Evolutionary conservation across 768 basidiomycete genomes (phyloP).

Genomic region (Kwoniella shandongensis): DNA sequence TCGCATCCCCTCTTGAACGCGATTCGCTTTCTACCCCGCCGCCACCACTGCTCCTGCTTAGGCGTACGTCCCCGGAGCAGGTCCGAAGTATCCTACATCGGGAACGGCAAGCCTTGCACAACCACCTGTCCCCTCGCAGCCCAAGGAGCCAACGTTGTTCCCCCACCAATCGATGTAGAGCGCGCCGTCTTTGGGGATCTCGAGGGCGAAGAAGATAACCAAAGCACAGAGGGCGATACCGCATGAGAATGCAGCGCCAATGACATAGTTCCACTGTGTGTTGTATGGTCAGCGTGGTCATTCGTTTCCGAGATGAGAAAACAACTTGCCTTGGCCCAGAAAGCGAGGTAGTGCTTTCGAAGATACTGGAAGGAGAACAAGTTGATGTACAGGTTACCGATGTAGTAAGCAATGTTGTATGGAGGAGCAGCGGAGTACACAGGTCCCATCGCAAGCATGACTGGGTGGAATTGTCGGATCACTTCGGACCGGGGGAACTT

Average conservation of each 20-base stretch:
- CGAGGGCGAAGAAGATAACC: constrained; percentile 54
- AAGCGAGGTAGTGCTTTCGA: constrained; percentile 38
- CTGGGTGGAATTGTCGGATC: constrained; percentile 18
- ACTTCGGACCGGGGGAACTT: constrained; percentile 11
- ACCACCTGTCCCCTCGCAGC: constrained; percentile 25
- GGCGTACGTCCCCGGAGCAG: constrained; percentile 5
- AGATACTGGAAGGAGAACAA: constrained; percentile 32
- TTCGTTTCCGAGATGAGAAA: neutral
- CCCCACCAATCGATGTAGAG: constrained; percentile 51
- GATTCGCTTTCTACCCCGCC: too few relatives aligned
- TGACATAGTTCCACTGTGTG: constrained; percentile 45
- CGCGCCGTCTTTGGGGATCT: constrained; percentile 35
- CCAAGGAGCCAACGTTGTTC: constrained; percentile 35
- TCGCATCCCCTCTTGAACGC: too few relatives aligned
- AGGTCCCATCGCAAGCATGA: constrained; percentile 9
- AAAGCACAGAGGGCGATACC: constrained; percentile 54
- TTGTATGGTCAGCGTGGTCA: constrained; percentile 2
- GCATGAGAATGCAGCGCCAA: constrained; percentile 47
- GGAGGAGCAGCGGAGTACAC: constrained; percentile 9
- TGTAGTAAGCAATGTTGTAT: constrained; percentile 31
- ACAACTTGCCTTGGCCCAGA: constrained; percentile 21
- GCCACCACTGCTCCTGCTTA: neutral
- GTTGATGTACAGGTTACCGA: constrained; percentile 24
- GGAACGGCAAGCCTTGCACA: constrained; percentile 33
- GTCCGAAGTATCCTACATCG: constrained; percentile 36